Evolutionary conservation across 2,329 filamentous ascomycete species (phyloP), one percentile per base, ranked within the genome.

Genomic region (Tothia fuscella): DNA sequence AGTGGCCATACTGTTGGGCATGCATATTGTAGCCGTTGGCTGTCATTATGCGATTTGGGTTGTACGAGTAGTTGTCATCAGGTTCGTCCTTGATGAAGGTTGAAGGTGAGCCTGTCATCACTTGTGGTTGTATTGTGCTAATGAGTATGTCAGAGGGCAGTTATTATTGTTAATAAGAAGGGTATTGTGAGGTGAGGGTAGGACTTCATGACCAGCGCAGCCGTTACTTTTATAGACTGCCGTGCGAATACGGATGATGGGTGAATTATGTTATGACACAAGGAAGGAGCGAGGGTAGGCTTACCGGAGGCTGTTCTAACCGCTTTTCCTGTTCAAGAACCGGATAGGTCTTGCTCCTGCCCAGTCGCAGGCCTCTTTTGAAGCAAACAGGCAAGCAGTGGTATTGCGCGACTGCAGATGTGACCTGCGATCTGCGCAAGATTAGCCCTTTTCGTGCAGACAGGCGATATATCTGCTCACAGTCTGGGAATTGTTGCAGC

Each of bases 51-150:
- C 33, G 54, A 48, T 58, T 63, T 25, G 62, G 54, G 55, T 71
- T 67, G 62, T 71, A 78, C 52, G 65, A 64, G 54, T 72, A 71
- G n/a, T n/a, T n/a, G 48, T 80, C 76, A 59, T 80, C 72, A 47
- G 74, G 71, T 58, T 82, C 76, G 61, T 72, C 70, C 65, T 82
- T 82, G 62, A 82, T 81, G 60, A 70, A 81, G 41, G 75, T 71
- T 54, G 70, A 67, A 46, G 64, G 62, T 48, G 67, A 68, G 53
- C 68, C 68, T 54, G 70, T 68, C 31, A 35, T 45, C 25, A 21
- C 24, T 10, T 16, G 38, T 20, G 20, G 10, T 7, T n/a, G n/a
- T n/a, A n/a, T n/a, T n/a, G 13, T 29, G 26, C 26, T 29, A 14
- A 14, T 29, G 26, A 29, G 13, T 29, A 29, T 29, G 26, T 10